A percentile compares a stretch with the other conserved stretches of the same genome.
Evolutionary conservation across 2,329 filamentous ascomycete species (phyloP).

Genomic region (Xylariaceae sp.): DNA sequence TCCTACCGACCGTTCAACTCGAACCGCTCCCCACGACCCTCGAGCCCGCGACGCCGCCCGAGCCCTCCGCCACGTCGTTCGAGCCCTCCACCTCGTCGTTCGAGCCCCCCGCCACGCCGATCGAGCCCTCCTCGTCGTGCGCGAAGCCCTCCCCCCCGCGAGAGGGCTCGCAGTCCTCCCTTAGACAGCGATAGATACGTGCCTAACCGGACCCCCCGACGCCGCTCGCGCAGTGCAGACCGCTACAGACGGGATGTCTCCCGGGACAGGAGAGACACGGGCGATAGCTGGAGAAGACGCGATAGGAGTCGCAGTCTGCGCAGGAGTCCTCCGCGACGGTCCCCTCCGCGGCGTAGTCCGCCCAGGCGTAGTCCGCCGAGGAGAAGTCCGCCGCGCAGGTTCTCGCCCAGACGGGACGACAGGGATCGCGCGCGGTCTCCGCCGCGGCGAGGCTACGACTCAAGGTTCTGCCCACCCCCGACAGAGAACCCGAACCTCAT

Average conservation of each 20-base stretch:
- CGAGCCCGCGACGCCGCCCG: too few species aligned
- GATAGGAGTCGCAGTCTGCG: slow-evolving; percentile 32
- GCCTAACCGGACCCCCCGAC: slow-evolving; percentile 32
- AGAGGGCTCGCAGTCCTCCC: slow-evolving; percentile 30
- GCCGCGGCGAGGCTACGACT: slow-evolving; percentile 31
- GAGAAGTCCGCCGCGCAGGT: slow-evolving; percentile 27
- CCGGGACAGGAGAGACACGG: slow-evolving; percentile 26
- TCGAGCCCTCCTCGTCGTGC: slow-evolving; percentile 22
- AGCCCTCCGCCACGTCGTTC: too few species aligned
- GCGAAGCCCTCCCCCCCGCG: slow-evolving; percentile 20
- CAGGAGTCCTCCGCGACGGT: slow-evolving; percentile 29
- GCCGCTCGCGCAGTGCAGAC: slow-evolving; percentile 34
- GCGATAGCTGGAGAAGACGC: slow-evolving; percentile 31
- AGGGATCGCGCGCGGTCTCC: slow-evolving; percentile 33
- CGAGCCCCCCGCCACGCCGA: too few species aligned
- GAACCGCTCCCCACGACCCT: slow-evolving; percentile 40
- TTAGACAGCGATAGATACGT: slow-evolving; percentile 34
- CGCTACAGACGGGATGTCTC: slow-evolving; percentile 32
- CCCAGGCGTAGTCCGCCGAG: slow-evolving; percentile 26
- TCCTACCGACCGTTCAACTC: slow-evolving; percentile 53
- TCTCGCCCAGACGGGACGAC: slow-evolving; percentile 29
- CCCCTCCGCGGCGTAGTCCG: slow-evolving; percentile 20
- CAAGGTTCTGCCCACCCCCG: slow-evolving; percentile 26
- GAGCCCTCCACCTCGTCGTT: neutral
- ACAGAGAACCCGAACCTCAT: slow-evolving; percentile 17